Conservation (phyloP, 2,329 filamentous ascomycete species). For the Boeremia exigua region DNA sequence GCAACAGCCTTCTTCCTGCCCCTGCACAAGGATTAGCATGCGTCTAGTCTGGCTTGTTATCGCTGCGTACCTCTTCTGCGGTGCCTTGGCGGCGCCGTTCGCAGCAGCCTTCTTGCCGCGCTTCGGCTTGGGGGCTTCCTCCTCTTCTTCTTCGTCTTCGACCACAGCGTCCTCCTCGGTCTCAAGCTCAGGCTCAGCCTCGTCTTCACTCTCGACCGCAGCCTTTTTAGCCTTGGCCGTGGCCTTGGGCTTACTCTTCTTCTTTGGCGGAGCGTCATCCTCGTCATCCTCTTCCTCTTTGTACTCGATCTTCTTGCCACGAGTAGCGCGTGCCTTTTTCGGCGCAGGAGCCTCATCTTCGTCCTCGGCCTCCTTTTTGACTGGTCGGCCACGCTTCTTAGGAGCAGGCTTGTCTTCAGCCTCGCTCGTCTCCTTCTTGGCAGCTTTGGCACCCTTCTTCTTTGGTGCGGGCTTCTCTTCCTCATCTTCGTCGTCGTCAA, state of each 20-base stretch:
- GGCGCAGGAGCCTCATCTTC: conserved; percentile 31
- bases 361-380: conserved; percentile 35
- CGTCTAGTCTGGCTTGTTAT: no score
- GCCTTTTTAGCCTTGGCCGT: conserved; percentile 36
- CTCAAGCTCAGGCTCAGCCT: conserved; percentile 16
- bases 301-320: conserved; percentile 34
- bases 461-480: conserved; percentile 42
- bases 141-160: conserved; percentile 20
- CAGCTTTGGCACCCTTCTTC: conserved; percentile 34
- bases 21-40: conserved; percentile 19
- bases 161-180: conserved; percentile 20
- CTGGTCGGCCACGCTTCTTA: conserved; percentile 34
- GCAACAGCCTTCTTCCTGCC: conserved; percentile 32
- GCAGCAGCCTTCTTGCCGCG: conserved; percentile 27
- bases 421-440: conserved; percentile 34
- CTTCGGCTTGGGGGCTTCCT: conserved; percentile 31
- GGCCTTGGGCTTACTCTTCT: conserved; percentile 25
- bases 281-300: conserved; percentile 35
- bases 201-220: conserved; percentile 27
- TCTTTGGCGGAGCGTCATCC: conserved; percentile 32
- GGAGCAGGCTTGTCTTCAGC: conserved; percentile 39
- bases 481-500: conserved; percentile 41
- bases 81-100: conserved; percentile 27
- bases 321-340: conserved; percentile 23
- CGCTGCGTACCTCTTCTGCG: conserved; percentile 37